Base-by-base conservation (phyloP, 805 yeast genomes). In the Candida sonorensis region DNA sequence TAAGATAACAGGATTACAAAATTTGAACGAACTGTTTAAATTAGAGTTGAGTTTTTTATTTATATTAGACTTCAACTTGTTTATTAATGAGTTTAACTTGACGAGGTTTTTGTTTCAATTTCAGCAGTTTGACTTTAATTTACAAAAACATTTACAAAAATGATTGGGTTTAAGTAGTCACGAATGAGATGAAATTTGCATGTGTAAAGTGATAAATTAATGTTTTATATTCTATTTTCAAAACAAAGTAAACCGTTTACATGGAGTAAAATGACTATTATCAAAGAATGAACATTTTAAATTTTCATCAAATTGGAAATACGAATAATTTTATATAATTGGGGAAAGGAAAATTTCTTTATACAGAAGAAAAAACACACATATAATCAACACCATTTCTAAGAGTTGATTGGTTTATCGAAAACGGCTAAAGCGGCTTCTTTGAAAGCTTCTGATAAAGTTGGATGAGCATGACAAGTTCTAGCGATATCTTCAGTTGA, bases 381-480 rank as follows among this genome's bases (percentile, higher is more conserved):
- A n/a, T n/a, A n/a, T n/a, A n/a, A n/a, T n/a, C n/a, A n/a, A n/a
- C 12, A 15, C 17, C 3, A 28, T 10, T 4, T 32, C 55, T 75
- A 84, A 48, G 77, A 81, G 76, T 90, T 88, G 63, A 90, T 75
- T 57, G 97, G 85, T 70, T 88, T 86, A 57, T 73, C 90, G 59
- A 77, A 87, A 33, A 95, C 82, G 42, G 94, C 82, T 71, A 86
- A 69, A 49, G 94, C 94, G 50, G 96, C 97, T 71, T 92, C 98
- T 70, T 90, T 90, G 75, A 90, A 83, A 14, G 97, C 97, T 72
- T 92, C 99, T 17, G 95, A 72, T 48, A 92, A 71, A 23, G 99
- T 92, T 61, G 99, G 99, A 67, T 92, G 99, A 37, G 98, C 97
- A 56, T 92, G 98, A 63, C 97, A 90, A 26, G 86, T 84, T 69